phyloP scores from a whole-genome alignment of 768 basidiomycete genomes.

The Chalciporus sphaerocephalus region DNA sequence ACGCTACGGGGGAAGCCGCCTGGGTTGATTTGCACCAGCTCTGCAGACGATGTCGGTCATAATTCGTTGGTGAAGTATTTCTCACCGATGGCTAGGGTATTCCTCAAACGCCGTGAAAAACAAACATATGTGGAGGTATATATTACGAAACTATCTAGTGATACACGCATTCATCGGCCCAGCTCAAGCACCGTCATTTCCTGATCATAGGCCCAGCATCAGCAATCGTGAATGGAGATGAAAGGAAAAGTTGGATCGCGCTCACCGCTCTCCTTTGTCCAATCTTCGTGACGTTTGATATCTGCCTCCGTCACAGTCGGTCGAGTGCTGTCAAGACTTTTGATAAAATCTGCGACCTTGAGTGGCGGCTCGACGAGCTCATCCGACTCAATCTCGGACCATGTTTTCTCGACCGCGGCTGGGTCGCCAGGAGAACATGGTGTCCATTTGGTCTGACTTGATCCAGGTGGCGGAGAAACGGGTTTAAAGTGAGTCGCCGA shows the following conservation, averaged over 20 bases:
- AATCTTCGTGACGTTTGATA: conserved; percentile 77
- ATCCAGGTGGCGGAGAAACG: conserved; percentile 27
- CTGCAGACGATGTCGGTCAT: no score
- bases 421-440: conserved; percentile 95
- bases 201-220: conserved; percentile 6
- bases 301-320: conserved; percentile 89
- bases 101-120: conserved; percentile 10
- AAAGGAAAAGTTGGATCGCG: not conserved
- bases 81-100: no score
- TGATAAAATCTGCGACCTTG: conserved; percentile 73
- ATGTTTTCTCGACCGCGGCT: conserved; percentile 79
- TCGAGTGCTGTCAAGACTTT: conserved; percentile 68
- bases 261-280: conserved; percentile 82
- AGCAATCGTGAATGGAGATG: not conserved
- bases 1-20: no score
- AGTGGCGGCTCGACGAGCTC: conserved; percentile 88
- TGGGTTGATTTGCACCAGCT: no score
- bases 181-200: conserved; percentile 32
- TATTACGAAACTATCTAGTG: conserved; percentile 6
- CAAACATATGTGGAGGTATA: conserved; percentile 18
- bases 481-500: conserved; percentile 92
- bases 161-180: not conserved
- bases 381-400: conserved; percentile 84
- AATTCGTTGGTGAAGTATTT: no score
- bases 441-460: conserved; percentile 62